These are phyloP conservation scores for Ascochyta lentis DNA, from an alignment of 2,329 filamentous ascomycete species.

Conservation along the genomic window DNA sequence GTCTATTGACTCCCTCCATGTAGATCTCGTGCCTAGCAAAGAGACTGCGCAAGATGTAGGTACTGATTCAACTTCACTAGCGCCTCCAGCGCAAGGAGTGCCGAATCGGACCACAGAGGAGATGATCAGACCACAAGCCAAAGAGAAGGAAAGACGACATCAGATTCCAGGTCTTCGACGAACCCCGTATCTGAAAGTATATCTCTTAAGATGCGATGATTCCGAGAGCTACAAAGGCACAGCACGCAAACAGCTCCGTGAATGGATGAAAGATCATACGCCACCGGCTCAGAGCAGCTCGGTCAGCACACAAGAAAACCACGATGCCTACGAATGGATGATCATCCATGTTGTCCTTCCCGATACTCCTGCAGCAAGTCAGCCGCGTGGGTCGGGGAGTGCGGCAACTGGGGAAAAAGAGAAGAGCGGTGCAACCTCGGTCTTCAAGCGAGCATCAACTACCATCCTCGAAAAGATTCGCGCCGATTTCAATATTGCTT, in stretches of 20 bases:
- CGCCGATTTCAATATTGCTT: constrained; percentile 83
- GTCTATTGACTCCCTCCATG: constrained; percentile 90
- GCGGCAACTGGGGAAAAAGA: constrained; percentile 66
- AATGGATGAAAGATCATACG: constrained; percentile 86
- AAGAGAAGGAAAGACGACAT: constrained; percentile 71
- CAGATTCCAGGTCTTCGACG: constrained; percentile 93
- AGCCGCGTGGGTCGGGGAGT: constrained; percentile 67
- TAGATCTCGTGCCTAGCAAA: constrained; percentile 76
- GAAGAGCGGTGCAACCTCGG: constrained; percentile 67
- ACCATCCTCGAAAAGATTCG: constrained; percentile 89
- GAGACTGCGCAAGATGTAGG: constrained; percentile 55
- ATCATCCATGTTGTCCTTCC: constrained; percentile 92
- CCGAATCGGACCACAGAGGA: constrained; percentile 36
- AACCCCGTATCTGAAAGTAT: constrained; percentile 92
- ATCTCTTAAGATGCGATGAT: constrained; percentile 90
- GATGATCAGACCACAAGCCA: constrained; percentile 27
- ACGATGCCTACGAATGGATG: constrained; percentile 96
- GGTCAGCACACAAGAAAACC: constrained; percentile 78
- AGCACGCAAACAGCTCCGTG: constrained; percentile 78
- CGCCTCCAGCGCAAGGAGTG: constrained; percentile 27
- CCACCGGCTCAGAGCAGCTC: constrained; percentile 62
- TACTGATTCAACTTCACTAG: constrained; percentile 33
- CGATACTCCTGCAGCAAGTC: constrained; percentile 79
- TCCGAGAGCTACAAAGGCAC: constrained; percentile 89
- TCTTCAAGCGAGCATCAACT: constrained; percentile 79